Conservation (phyloP, 108 stramenopile species). For the Cyclotella cryptica region DNA sequence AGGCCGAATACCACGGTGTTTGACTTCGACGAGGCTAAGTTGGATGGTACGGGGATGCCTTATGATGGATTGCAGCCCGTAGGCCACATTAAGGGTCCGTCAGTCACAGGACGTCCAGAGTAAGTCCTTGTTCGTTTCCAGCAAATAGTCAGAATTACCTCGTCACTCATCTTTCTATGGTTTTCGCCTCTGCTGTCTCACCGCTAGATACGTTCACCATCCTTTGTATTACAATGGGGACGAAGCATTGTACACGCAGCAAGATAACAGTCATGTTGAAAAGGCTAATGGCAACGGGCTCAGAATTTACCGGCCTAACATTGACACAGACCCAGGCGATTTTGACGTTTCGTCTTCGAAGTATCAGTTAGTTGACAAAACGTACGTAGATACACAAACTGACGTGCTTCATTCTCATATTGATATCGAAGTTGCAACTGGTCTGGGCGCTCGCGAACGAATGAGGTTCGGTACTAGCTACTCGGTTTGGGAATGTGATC, state of each 20-base stretch:
- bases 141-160: too few relatives aligned
- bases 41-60: slow-evolving; percentile 57
- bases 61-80: slow-evolving; percentile 58
- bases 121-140: slow-evolving; percentile 8
- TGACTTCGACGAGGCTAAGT: slow-evolving; percentile 11
- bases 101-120: slow-evolving; percentile 56
- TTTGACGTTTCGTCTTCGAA: slow-evolving; percentile 27
- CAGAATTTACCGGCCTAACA: slow-evolving; percentile 56
- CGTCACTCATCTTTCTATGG: too few relatives aligned
- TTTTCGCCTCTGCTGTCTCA: neutral
- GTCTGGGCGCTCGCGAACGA: slow-evolving; percentile 52
- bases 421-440: slow-evolving; percentile 58
- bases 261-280: slow-evolving; percentile 52
- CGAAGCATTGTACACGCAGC: slow-evolving; percentile 50
- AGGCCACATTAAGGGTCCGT: slow-evolving; percentile 52
- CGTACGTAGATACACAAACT: slow-evolving; percentile 30
- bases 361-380: slow-evolving; percentile 50
- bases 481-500: slow-evolving; percentile 66
- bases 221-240: slow-evolving; percentile 58
- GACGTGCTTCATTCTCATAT: slow-evolving; percentile 46
- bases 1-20: slow-evolving; percentile 37
- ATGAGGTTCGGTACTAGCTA: slow-evolving; percentile 60
- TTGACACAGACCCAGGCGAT: slow-evolving; percentile 48
- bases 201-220: slow-evolving; percentile 43
- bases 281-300: slow-evolving; percentile 54